Conservation (phyloP, 108 stramenopile species). For the Mediolabrus comicus region DNA sequence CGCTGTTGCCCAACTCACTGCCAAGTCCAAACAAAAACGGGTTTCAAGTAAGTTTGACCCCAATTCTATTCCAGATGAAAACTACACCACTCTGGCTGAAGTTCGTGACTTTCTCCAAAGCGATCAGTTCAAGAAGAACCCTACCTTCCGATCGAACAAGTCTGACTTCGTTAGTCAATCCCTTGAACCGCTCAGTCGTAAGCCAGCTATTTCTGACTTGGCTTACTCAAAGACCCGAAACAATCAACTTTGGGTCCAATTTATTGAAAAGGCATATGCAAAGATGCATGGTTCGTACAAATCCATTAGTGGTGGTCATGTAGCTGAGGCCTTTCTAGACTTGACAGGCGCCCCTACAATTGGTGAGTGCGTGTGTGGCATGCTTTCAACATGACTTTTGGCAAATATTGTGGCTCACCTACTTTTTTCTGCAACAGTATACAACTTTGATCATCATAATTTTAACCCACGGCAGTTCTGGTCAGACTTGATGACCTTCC, state of each 20-base stretch:
- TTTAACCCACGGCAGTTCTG: conserved; percentile 62
- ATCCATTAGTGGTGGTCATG: conserved; percentile 77
- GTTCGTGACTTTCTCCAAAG: conserved; percentile 51
- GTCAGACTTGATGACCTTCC: conserved; percentile 57
- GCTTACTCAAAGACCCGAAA: conserved; percentile 66
- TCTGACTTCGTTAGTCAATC: neutral
- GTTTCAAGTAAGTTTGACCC: conserved; percentile 42
- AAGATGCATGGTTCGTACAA: conserved; percentile 88
- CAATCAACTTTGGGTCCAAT: conserved; percentile 92
- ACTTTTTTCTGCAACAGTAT: conserved; percentile 25
- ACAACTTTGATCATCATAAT: conserved; percentile 55
- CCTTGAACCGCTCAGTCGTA: conserved; percentile 15
- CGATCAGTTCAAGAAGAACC: conserved; percentile 35
- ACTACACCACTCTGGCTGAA: conserved; percentile 31
- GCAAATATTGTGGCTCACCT: too few relatives aligned
- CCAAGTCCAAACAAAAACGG: neutral
- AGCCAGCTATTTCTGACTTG: conserved; percentile 44
- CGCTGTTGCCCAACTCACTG: neutral
- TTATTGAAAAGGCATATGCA: conserved; percentile 97
- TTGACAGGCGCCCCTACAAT: conserved; percentile 80
- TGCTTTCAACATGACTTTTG: too few relatives aligned
- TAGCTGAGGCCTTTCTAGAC: conserved; percentile 84
- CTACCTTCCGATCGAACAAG: conserved; percentile 21
- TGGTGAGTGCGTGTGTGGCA: too few relatives aligned
- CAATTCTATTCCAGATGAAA: conserved; percentile 45